A percentile compares a stretch with the other conserved stretches of the same genome.
Evolutionary conservation across 208 protist genomes (phyloP).

Genomic region (Trypanosoma melophagium): DNA sequence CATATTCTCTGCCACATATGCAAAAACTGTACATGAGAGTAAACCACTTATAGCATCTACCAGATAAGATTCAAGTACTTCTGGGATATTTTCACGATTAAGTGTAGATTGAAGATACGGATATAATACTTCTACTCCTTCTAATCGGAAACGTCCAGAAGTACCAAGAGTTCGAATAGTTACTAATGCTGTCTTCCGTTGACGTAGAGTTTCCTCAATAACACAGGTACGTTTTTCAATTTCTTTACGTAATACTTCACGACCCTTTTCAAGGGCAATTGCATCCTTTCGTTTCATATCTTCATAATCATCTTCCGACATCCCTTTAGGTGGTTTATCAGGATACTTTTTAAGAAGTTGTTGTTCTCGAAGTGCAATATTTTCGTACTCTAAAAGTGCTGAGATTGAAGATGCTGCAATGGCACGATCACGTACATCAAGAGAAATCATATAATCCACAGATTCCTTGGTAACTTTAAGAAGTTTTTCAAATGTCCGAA

Average conservation of each 20-base stretch:
- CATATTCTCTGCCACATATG: slow-evolving; percentile 55
- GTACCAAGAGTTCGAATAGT: slow-evolving; percentile 73
- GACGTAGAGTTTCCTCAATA: slow-evolving; percentile 38
- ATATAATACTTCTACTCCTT: slow-evolving; percentile 60
- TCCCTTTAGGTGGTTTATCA: slow-evolving; percentile 79
- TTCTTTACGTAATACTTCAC: slow-evolving; percentile 55
- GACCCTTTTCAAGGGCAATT: slow-evolving; percentile 68
- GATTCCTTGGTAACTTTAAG: slow-evolving; percentile 38
- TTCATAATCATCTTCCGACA: slow-evolving; percentile 79
- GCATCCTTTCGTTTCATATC: slow-evolving; percentile 82
- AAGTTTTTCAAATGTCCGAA: slow-evolving; percentile 40
- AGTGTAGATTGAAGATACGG: slow-evolving; percentile 54
- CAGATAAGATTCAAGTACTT: slow-evolving; percentile 48
- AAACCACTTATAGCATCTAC: slow-evolving; percentile 68
- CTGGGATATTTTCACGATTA: slow-evolving; percentile 32
- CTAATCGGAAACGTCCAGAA: slow-evolving; percentile 51
- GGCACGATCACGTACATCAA: slow-evolving; percentile 65
- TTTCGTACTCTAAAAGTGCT: slow-evolving; percentile 60
- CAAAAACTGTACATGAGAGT: slow-evolving; percentile 59
- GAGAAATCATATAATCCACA: slow-evolving; percentile 50
- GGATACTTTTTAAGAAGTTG: slow-evolving; percentile 82
- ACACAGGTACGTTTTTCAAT: slow-evolving; percentile 51
- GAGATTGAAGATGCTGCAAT: slow-evolving; percentile 60
- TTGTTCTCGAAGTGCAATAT: slow-evolving; percentile 49
- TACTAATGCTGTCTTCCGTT: slow-evolving; percentile 55